phyloP scores from a whole-genome alignment of 1,139 yeast genomes.

The Yamadazyma triangularis region DNA sequence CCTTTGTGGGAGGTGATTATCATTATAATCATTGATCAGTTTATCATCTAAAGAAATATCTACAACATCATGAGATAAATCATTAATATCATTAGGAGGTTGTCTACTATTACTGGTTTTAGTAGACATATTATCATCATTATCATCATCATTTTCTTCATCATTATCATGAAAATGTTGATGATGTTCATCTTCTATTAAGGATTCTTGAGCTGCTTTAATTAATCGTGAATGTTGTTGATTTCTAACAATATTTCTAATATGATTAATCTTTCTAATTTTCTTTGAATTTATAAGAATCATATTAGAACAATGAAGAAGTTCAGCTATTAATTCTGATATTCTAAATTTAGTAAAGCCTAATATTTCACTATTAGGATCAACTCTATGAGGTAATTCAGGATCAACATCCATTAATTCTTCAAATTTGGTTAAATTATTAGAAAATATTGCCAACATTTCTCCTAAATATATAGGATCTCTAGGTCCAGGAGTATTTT shows the following conservation, averaged over 20 bases:
- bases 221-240: slow-evolving; percentile 27
- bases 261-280: slow-evolving; percentile 28
- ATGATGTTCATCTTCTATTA: slow-evolving; percentile 13
- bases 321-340: slow-evolving; percentile 43
- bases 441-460: slow-evolving; percentile 37
- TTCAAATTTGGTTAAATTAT: slow-evolving; percentile 29
- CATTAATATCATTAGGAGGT: slow-evolving; percentile 1
- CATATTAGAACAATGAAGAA: slow-evolving; percentile 48
- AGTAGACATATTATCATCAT: slow-evolving; percentile 22
- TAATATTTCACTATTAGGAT: slow-evolving; percentile 26
- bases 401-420: slow-evolving; percentile 26
- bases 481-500: slow-evolving; percentile 44
- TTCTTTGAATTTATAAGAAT: slow-evolving; percentile 39
- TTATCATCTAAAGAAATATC: neutral
- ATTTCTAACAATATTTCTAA: slow-evolving; percentile 33
- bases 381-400: slow-evolving; percentile 18
- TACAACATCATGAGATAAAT: neutral
- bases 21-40: slow-evolving; percentile 6
- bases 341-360: slow-evolving; percentile 43
- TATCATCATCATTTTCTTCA: slow-evolving; percentile 1
- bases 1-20: too few species aligned
- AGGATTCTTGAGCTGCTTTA: slow-evolving; percentile 31
- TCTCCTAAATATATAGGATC: slow-evolving; percentile 46
- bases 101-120: slow-evolving; percentile 10
- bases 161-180: slow-evolving; percentile 15